These are phyloP conservation scores for Boletus barrowsii DNA, from an alignment of 768 basidiomycete genomes.

Conservation along the genomic window DNA sequence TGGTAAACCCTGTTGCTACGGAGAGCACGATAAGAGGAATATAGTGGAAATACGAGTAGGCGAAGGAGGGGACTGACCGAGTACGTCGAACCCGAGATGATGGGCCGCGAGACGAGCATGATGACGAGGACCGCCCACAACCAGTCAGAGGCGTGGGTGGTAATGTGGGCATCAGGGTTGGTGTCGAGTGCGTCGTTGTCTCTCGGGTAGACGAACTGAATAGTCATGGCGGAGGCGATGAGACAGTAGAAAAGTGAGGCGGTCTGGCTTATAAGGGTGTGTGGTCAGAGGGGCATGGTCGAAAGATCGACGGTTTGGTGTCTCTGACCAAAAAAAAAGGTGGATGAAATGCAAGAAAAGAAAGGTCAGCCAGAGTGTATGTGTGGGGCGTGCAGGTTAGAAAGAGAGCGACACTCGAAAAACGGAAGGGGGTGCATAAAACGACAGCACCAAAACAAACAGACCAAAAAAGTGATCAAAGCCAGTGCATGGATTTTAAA, in stretches of 20 bases:
- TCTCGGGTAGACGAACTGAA: constrained; percentile 2
- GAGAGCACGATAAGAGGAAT: too few species aligned
- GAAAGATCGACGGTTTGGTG: constrained; percentile 48
- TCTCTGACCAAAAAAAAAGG: constrained; percentile 14
- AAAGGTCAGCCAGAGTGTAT: too few species aligned
- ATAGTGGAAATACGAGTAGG: too few species aligned
- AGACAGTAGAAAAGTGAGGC: background rate
- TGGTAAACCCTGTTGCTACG: background rate
- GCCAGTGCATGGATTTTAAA: too few species aligned
- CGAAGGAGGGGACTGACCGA: constrained; percentile 13
- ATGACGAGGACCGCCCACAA: constrained; percentile 54
- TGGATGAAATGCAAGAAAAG: too few species aligned
- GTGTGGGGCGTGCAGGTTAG: too few species aligned
- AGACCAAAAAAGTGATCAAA: too few species aligned
- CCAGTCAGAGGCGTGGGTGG: constrained; percentile 47
- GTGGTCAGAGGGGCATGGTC: constrained; percentile 22
- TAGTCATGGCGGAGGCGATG: constrained; percentile 19
- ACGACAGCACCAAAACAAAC: too few species aligned
- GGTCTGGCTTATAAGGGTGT: constrained; percentile 7
- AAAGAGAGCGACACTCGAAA: too few species aligned
- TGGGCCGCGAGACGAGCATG: constrained; percentile 42
- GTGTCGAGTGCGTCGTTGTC: constrained; percentile 1
- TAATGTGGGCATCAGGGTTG: constrained; percentile 38
- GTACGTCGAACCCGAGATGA: constrained; percentile 36
- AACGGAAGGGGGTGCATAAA: too few species aligned